These are phyloP conservation scores for Sclerotinia minor DNA, from an alignment of 2,329 filamentous ascomycete species.

Conservation along the genomic window DNA sequence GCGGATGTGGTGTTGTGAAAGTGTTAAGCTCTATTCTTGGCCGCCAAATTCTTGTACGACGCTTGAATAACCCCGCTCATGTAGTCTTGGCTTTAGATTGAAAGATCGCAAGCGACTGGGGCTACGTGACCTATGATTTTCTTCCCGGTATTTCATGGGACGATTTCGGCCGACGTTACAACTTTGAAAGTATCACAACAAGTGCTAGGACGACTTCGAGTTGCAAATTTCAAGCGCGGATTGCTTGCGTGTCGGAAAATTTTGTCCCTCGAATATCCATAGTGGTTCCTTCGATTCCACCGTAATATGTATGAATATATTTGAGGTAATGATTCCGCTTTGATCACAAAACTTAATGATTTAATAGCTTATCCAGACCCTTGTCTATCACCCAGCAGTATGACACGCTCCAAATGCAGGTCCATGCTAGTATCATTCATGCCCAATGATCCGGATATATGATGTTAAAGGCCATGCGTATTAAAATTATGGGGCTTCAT, in stretches of 20 bases:
- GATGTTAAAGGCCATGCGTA: constrained; percentile 7
- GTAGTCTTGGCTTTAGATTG: constrained; percentile 1
- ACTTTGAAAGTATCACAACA: neutral
- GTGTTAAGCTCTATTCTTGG: neutral
- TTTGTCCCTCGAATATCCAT: neutral
- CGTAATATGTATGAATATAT: constrained; percentile 1
- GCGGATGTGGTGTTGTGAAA: constrained; percentile 8
- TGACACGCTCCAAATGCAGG: neutral
- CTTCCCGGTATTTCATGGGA: neutral
- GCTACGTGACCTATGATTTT: constrained; percentile 7
- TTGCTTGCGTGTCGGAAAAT: neutral
- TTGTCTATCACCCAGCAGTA: constrained; percentile 10
- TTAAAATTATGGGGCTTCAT: constrained; percentile 3
- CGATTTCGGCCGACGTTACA: neutral
- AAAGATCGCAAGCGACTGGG: neutral
- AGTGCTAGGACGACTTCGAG: neutral
- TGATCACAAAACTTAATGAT: neutral
- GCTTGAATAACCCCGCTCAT: neutral
- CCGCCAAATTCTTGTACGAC: neutral
- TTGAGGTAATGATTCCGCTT: neutral
- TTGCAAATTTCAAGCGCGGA: neutral
- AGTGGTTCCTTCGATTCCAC: neutral
- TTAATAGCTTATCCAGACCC: constrained; percentile 8
- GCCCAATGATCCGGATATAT: constrained; percentile 10
- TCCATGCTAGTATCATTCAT: constrained; percentile 17